A percentile compares a stretch with the other conserved stretches of the same genome.
Evolutionary conservation across 2,329 filamentous ascomycete genomes (phyloP).

Genomic region (Stylonectria norvegica): DNA sequence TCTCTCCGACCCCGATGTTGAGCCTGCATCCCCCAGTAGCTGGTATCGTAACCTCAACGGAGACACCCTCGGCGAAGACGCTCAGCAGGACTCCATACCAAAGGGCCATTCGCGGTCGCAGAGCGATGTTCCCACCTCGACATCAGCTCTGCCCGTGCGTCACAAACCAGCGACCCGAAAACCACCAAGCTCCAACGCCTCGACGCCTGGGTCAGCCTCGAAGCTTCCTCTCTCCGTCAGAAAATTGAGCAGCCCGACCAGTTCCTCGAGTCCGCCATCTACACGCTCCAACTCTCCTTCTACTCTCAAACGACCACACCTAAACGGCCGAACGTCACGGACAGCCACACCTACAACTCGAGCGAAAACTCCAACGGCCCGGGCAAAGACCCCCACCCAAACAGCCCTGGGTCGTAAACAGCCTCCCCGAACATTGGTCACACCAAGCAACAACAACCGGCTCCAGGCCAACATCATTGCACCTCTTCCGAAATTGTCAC

Average conservation of each 20-base stretch:
- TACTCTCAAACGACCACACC: constrained; percentile 40
- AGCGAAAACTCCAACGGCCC: constrained; percentile 40
- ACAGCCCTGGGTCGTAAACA: constrained; percentile 35
- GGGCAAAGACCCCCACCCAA: constrained; percentile 44
- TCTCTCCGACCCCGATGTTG: constrained; percentile 53
- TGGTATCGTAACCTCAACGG: constrained; percentile 53
- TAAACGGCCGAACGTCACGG: constrained; percentile 40
- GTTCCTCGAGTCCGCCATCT: constrained; percentile 48
- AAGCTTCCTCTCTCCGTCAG: constrained; percentile 46
- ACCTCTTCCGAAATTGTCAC: constrained; percentile 69
- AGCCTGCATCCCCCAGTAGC: constrained; percentile 63
- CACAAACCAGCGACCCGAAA: constrained; percentile 32
- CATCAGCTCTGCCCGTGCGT: constrained; percentile 28
- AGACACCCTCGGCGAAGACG: constrained; percentile 18
- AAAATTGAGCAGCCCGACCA: constrained; percentile 43
- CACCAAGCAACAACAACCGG: constrained; percentile 52
- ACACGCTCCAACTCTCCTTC: constrained; percentile 57
- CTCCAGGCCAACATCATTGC: constrained; percentile 72
- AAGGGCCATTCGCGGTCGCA: constrained; percentile 48
- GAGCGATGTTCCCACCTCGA: constrained; percentile 55
- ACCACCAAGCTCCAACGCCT: constrained; percentile 22
- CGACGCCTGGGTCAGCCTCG: constrained; percentile 33
- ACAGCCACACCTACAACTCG: constrained; percentile 36
- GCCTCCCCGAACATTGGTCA: constrained; percentile 41
- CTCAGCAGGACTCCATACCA: constrained; percentile 22